Evolutionary conservation across 2,329 filamentous ascomycete species (phyloP).

Genomic region (Penicillium concentricum): DNA sequence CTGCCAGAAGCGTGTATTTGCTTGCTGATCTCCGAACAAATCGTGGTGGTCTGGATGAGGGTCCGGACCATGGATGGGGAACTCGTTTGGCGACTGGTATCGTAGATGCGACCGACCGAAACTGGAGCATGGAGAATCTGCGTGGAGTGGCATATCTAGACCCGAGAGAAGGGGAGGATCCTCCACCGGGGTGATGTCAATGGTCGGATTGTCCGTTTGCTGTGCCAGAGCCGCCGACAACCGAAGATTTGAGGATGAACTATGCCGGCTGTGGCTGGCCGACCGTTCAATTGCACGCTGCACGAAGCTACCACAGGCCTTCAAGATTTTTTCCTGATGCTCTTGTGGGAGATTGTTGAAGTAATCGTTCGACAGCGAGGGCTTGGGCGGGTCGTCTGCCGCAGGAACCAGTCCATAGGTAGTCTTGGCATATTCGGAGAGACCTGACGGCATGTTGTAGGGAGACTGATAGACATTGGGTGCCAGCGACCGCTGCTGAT

Average conservation of each 20-base stretch:
- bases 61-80: slow-evolving; percentile 37
- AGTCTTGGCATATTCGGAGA: slow-evolving; percentile 43
- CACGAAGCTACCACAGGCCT: slow-evolving; percentile 44
- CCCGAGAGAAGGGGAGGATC: slow-evolving; percentile 35
- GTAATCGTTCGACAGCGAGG: slow-evolving; percentile 44
- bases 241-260: slow-evolving; percentile 38
- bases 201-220: slow-evolving; percentile 42
- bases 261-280: slow-evolving; percentile 38
- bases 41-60: slow-evolving; percentile 43
- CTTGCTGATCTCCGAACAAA: slow-evolving; percentile 46
- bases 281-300: slow-evolving; percentile 40
- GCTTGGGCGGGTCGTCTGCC: slow-evolving; percentile 35
- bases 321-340: slow-evolving; percentile 44
- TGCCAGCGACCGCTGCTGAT: slow-evolving; percentile 38
- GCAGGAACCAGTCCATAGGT: slow-evolving; percentile 38
- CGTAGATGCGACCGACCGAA: slow-evolving; percentile 44
- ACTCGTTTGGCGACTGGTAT: slow-evolving; percentile 44
- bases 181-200: slow-evolving; percentile 44
- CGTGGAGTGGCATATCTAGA: slow-evolving; percentile 41
- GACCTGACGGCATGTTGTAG: slow-evolving; percentile 44
- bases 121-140: slow-evolving; percentile 44
- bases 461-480: slow-evolving; percentile 45
- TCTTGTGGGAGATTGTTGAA: slow-evolving; percentile 41
- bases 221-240: slow-evolving; percentile 40
- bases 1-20: slow-evolving; percentile 47